Percentiles rank a stretch among this genome's conserved stretches.
Evolutionary conservation across 805 yeast species (phyloP).

Genomic region (Pichia cabralensis): DNA sequence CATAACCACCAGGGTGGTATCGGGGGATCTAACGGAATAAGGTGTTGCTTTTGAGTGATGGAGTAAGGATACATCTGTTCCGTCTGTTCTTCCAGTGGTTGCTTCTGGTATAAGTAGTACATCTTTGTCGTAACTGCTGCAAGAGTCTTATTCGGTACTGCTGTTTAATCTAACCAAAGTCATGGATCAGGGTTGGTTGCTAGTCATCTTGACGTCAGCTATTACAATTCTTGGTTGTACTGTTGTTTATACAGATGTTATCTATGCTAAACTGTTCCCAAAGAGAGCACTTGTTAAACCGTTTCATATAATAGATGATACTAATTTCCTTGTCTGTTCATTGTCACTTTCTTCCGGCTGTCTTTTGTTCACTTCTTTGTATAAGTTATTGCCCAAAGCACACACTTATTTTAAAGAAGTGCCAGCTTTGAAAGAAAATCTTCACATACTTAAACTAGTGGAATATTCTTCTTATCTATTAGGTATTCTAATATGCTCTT

Average conservation of each 20-base stretch:
- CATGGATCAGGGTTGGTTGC: conserved; percentile 50
- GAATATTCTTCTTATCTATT: conserved; percentile 29
- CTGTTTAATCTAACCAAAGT: not conserved
- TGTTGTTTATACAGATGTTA: conserved; percentile 50
- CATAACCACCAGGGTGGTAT: no score
- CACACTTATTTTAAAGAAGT: conserved; percentile 32
- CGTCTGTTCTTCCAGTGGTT: no score
- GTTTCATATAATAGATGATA: conserved; percentile 49
- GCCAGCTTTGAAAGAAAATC: conserved; percentile 17
- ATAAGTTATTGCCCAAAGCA: conserved; percentile 67
- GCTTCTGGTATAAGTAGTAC: no score
- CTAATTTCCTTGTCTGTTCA: conserved; percentile 60
- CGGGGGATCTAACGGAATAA: no score
- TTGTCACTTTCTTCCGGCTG: conserved; percentile 78
- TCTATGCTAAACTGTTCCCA: conserved; percentile 38
- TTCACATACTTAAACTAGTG: conserved; percentile 29
- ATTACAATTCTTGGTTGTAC: conserved; percentile 67
- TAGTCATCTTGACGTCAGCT: conserved; percentile 54
- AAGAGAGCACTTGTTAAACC: conserved; percentile 29
- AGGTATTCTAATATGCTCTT: conserved; percentile 55
- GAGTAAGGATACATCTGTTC: no score
- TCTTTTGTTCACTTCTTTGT: conserved; percentile 66
- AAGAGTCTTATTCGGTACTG: no score
- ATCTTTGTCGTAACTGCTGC: no score
- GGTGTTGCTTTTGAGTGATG: no score